A percentile compares a stretch with the other conserved stretches of the same genome.
Conservation (phyloP, 495 filamentous ascomycete genomes). For the Podospora didyma region DNA sequence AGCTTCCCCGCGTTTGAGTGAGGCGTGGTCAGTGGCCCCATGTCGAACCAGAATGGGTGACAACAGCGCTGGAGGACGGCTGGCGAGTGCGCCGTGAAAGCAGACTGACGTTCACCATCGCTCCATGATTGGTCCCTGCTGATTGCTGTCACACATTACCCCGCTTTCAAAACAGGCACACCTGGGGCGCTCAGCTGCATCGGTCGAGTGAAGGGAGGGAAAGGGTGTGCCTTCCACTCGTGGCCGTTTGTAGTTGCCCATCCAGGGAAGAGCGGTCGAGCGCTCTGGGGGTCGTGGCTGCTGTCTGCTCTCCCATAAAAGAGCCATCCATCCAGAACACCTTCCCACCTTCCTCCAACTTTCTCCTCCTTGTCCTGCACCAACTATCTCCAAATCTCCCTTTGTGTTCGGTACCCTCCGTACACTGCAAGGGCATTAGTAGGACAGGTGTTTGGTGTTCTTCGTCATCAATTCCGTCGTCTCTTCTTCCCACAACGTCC, state of each 20-base stretch:
- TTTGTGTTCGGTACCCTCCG: not conserved
- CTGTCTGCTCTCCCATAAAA: conserved; percentile 16
- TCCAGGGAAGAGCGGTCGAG: not conserved
- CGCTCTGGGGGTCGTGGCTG: not conserved
- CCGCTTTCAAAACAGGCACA: conserved; percentile 25
- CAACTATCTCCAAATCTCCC: conserved; percentile 8
- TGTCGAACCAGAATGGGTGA: conserved; percentile 3
- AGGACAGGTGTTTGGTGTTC: not conserved
- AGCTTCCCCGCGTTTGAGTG: not conserved
- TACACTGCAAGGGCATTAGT: conserved; percentile 2
- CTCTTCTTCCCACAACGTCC: not conserved
- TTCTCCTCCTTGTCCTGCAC: conserved; percentile 13
- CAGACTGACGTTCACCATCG: conserved; percentile 22
- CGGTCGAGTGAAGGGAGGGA: not conserved
- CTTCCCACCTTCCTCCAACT: conserved; percentile 9
- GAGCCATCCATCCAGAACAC: not conserved
- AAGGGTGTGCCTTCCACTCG: conserved; percentile 1
- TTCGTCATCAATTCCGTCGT: not conserved
- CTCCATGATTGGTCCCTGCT: conserved; percentile 28
- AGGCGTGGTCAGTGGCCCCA: conserved; percentile 10
- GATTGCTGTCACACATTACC: conserved; percentile 26
- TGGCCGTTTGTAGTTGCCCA: not conserved
- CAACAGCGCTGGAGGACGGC: conserved; percentile 5
- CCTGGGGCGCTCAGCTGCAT: conserved; percentile 2
- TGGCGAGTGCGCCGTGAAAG: not conserved